These are phyloP conservation scores for Barnettozyma sp. DNA, from an alignment of 805 yeast species.

Conservation along the genomic window DNA sequence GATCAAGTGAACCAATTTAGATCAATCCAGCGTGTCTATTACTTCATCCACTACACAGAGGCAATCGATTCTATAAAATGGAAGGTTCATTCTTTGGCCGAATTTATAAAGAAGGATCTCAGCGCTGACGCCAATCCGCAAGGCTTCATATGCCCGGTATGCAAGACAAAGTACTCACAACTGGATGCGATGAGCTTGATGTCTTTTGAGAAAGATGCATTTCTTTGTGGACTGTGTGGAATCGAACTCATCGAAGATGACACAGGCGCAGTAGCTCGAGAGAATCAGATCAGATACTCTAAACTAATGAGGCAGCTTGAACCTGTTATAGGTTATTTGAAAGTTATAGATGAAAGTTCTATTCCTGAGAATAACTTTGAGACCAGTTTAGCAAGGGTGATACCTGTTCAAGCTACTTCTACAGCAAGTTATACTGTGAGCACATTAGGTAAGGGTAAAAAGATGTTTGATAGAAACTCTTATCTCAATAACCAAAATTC, in stretches of 20 bases:
- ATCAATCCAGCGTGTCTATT: slow-evolving; percentile 69
- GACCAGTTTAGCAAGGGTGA: slow-evolving; percentile 67
- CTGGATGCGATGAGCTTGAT: slow-evolving; percentile 80
- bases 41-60: slow-evolving; percentile 82
- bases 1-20: slow-evolving; percentile 53
- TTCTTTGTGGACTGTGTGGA: slow-evolving; percentile 80
- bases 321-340: slow-evolving; percentile 76
- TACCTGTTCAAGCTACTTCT: slow-evolving; percentile 75
- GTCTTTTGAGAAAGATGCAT: slow-evolving; percentile 73
- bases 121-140: slow-evolving; percentile 84
- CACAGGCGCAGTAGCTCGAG: slow-evolving; percentile 70
- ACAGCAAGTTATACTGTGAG: slow-evolving; percentile 64
- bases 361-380: slow-evolving; percentile 90
- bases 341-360: slow-evolving; percentile 71
- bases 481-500: slow-evolving; percentile 34
- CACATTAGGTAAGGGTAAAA: slow-evolving; percentile 35
- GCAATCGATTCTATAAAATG: slow-evolving; percentile 95
- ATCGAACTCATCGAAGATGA: slow-evolving; percentile 80
- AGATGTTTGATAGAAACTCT: slow-evolving; percentile 35
- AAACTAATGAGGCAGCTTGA: slow-evolving; percentile 83
- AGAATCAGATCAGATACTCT: slow-evolving; percentile 76
- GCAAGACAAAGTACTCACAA: slow-evolving; percentile 74
- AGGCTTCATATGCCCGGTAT: slow-evolving; percentile 86
- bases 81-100: slow-evolving; percentile 87
- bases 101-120: slow-evolving; percentile 70